Base-by-base conservation (phyloP, 352 stramenopile species). In the Achlya hypogyna region DNA sequence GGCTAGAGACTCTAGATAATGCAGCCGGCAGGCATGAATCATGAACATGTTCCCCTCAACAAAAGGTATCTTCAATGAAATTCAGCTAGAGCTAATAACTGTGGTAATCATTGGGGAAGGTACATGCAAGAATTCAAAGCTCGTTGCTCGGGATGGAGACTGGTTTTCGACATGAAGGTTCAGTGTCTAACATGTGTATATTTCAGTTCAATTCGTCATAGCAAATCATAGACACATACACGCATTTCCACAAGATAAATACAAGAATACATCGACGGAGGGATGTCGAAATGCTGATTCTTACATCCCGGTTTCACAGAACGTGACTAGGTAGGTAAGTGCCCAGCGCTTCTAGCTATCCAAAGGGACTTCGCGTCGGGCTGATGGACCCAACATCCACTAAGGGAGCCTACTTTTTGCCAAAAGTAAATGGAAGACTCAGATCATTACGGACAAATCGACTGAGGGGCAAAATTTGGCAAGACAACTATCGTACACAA, bases 21-120 rank as follows among this genome's bases (percentile, higher is more conserved):
- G 60, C 32, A 58, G 60, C 60, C 60, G 35, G 27, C 9, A 5
- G 5, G 52, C 18, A 62, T 34, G 23, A 59, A 59, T 31, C 3
- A 38, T 32, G 51, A 18, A 45, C 34, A 32, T 25, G 18, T 32
- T 58, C 53, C 78, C 78, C 76, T 86, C 78, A 86, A 70, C 54
- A 67, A 72, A 65, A 45, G 74, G 27, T 67, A 32, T 76, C 63
- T 87, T 85, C 82, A 79, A 86, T 84, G 87, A 78, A 84, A 68
- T 88, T 93, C 82, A 81, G 82, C 78, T 93, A 93, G 84, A 93
- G 84, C 84, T 93, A 93, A 93, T 93, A 88, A 86, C 78, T 88
- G 73, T 82, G 60, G 66, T 62, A 51, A 89, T 92, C 83, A 92
- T 86, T 54, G 81, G 80, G 81, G 69, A 42, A 53, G 18, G 27